Evolutionary conservation across 192 early-diverging fungal genomes (phyloP).

Genomic region (Backusella liffmaniae): DNA sequence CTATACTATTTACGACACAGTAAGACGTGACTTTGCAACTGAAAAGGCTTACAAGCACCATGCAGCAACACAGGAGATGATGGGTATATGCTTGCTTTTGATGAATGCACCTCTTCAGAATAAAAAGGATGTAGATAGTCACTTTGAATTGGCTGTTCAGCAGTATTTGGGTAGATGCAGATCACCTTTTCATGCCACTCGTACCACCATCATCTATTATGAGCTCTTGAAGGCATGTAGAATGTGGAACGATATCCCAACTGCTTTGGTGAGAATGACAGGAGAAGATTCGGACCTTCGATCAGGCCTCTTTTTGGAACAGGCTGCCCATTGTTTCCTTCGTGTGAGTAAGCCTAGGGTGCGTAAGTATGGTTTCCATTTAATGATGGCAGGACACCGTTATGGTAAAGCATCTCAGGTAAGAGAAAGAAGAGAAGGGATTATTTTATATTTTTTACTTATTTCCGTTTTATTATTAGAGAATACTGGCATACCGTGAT

Average conservation of each 20-base stretch:
- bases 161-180: conserved; percentile 63
- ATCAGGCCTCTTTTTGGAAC: conserved; percentile 83
- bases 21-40: conserved; percentile 80
- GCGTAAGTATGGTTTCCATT: conserved; percentile 88
- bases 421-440: neutral
- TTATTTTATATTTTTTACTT: neutral
- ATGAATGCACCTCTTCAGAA: conserved; percentile 44
- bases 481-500: conserved; percentile 76
- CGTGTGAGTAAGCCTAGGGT: conserved; percentile 62
- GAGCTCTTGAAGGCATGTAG: conserved; percentile 76
- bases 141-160: conserved; percentile 74
- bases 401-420: conserved; percentile 80
- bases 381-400: conserved; percentile 83
- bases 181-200: conserved; percentile 65
- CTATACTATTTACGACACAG: conserved; percentile 84
- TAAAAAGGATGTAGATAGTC: conserved; percentile 53
- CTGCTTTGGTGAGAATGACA: conserved; percentile 68
- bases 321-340: conserved; percentile 83
- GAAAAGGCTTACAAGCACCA: conserved; percentile 79
- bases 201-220: conserved; percentile 74
- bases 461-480: conserved; percentile 36
- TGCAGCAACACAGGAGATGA: conserved; percentile 88
- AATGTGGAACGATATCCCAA: conserved; percentile 68
- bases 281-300: conserved; percentile 77
- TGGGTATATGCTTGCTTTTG: conserved; percentile 81